A percentile compares a stretch with the other conserved stretches of the same genome.
Evolutionary conservation across 306 rosid genomes (phyloP).

Genomic region (Lathyrus tuberosus): DNA sequence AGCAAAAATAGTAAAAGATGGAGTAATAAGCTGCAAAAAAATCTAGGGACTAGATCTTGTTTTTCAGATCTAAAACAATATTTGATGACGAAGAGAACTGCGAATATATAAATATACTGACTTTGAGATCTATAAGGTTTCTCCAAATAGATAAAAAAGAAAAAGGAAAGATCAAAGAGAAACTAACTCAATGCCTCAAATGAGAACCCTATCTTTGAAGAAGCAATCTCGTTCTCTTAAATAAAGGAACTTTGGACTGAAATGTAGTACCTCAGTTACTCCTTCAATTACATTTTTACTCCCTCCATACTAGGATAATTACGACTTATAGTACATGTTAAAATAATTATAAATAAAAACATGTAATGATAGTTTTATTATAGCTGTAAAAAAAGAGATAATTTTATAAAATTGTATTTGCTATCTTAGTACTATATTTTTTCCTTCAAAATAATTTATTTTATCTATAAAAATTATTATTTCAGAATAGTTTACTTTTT

Average conservation of each 20-base stretch:
- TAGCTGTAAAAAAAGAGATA: too few species aligned
- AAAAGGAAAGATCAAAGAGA: neutral
- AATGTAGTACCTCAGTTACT: neutral
- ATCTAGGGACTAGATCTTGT: conserved; percentile 16
- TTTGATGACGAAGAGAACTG: neutral
- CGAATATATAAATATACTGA: neutral
- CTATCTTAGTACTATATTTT: too few species aligned
- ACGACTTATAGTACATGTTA: too few species aligned
- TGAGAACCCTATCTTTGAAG: neutral
- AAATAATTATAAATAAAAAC: too few species aligned
- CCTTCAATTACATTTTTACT: neutral
- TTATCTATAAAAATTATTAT: too few species aligned
- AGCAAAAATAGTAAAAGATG: neutral
- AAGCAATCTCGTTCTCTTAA: neutral
- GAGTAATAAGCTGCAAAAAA: neutral
- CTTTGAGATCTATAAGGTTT: conserved; percentile 17
- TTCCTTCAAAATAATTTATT: too few species aligned
- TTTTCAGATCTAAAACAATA: neutral
- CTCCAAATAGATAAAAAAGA: conserved; percentile 5
- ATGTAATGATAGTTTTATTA: too few species aligned
- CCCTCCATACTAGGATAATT: too few species aligned
- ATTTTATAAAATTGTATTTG: too few species aligned
- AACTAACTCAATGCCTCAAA: neutral
- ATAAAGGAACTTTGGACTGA: neutral
- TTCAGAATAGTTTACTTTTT: too few species aligned